Percentiles rank a stretch among this genome's conserved stretches.
Evolutionary conservation across 345 rosid species (phyloP).

Genomic region (Arabidopsis suecica): DNA sequence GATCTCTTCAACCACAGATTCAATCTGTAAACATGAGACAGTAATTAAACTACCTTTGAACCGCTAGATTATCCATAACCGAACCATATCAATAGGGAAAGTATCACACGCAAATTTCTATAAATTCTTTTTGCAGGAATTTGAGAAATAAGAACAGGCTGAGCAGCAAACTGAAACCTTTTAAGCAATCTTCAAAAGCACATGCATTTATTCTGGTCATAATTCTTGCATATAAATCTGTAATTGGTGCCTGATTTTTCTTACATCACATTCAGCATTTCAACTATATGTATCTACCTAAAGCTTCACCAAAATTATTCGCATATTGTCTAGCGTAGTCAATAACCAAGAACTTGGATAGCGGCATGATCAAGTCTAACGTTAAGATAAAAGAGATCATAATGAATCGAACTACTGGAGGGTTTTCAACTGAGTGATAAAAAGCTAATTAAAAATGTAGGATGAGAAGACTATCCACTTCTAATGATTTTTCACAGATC

Average conservation of each 20-base stretch:
- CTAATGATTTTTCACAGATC: neutral
- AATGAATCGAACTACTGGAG: neutral
- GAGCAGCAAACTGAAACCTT: neutral
- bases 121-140: neutral
- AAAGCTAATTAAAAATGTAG: neutral
- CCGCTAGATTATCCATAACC: neutral
- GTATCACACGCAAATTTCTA: neutral
- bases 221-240: neutral
- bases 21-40: neutral
- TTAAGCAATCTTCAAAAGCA: slow-evolving; percentile 1
- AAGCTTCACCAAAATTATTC: neutral
- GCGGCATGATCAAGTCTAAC: neutral
- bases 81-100: neutral
- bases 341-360: neutral
- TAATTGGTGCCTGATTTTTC: neutral
- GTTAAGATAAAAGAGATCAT: neutral
- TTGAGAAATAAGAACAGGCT: neutral
- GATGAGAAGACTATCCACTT: neutral
- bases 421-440: neutral
- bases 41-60: neutral
- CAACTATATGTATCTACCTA: neutral
- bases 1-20: slow-evolving; percentile 7
- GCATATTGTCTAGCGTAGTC: neutral
- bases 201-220: neutral
- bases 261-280: neutral